Percentiles rank a stretch among this genome's conserved stretches.
These are phyloP conservation scores for Aspergillus chevalieri DNA, from an alignment of 2,329 filamentous ascomycete species.

Conservation along the genomic window DNA sequence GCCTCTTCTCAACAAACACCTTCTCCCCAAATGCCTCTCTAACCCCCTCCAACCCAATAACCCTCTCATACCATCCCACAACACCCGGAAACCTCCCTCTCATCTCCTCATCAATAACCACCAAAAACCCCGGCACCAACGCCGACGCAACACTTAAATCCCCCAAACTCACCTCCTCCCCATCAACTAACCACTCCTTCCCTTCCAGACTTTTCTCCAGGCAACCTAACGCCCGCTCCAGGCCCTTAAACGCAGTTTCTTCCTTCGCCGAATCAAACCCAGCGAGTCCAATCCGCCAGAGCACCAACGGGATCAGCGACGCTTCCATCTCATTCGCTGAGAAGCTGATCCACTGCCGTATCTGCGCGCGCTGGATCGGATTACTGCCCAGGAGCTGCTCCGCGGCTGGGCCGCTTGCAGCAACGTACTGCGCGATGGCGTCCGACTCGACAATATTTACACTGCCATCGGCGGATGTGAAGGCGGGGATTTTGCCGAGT, in stretches of 20 bases:
- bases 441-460: slow-evolving; percentile 38
- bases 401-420: slow-evolving; percentile 41
- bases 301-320: slow-evolving; percentile 10
- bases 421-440: slow-evolving; percentile 45
- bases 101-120: slow-evolving; percentile 22
- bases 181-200: slow-evolving; percentile 16
- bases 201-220: slow-evolving; percentile 16
- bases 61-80: slow-evolving; percentile 19
- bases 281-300: slow-evolving; percentile 15
- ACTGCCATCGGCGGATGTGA: slow-evolving; percentile 46
- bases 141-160: slow-evolving; percentile 21
- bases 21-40: slow-evolving; percentile 21
- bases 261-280: slow-evolving; percentile 17
- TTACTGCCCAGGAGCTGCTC: slow-evolving; percentile 43
- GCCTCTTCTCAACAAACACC: slow-evolving; percentile 16
- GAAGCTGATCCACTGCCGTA: slow-evolving; percentile 45
- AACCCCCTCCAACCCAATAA: slow-evolving; percentile 13
- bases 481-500: slow-evolving; percentile 47
- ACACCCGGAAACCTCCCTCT: slow-evolving; percentile 17
- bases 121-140: slow-evolving; percentile 19
- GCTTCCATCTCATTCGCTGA: slow-evolving; percentile 26
- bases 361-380: slow-evolving; percentile 35
- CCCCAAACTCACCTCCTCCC: slow-evolving; percentile 21
- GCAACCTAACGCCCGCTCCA: slow-evolving; percentile 16
- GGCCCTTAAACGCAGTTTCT: slow-evolving; percentile 8